Conservation (phyloP, 1,284 basidiomycete genomes). For the Blastosporella zonata region DNA sequence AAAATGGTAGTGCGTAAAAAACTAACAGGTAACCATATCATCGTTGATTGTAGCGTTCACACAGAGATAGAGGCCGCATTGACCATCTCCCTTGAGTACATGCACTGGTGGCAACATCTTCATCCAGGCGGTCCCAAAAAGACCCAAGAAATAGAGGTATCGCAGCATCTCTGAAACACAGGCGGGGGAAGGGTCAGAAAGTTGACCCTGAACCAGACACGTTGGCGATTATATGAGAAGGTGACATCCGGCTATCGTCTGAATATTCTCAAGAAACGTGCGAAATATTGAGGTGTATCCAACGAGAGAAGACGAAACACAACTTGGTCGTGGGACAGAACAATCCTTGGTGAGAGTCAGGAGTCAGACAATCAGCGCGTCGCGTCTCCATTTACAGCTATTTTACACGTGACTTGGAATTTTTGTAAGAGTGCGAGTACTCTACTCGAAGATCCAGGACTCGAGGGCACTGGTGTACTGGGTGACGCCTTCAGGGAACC, state of each 20-base stretch:
- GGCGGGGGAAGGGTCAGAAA: neutral
- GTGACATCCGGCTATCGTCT: neutral
- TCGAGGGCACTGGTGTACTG: conserved; percentile 73
- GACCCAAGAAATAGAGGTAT: conserved; percentile 13
- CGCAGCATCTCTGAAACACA: conserved; percentile 7
- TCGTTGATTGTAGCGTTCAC: conserved; percentile 39
- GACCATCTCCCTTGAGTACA: conserved; percentile 38
- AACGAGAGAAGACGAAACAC: conserved; percentile 24
- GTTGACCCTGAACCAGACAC: neutral
- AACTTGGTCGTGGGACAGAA: conserved; percentile 16
- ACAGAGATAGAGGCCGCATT: conserved; percentile 43
- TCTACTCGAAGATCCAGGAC: conserved; percentile 84
- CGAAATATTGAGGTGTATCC: conserved; percentile 17
- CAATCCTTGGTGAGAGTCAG: neutral
- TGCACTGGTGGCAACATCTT: conserved; percentile 18
- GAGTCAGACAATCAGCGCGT: conserved; percentile 8
- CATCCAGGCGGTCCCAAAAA: conserved; percentile 15
- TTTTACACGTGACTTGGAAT: conserved; percentile 26
- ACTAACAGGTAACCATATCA: conserved; percentile 43
- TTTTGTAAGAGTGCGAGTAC: conserved; percentile 15
- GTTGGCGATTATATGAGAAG: conserved; percentile 6
- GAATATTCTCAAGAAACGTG: conserved; percentile 18
- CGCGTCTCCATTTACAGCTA: conserved; percentile 16
- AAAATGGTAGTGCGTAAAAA: conserved; percentile 1
- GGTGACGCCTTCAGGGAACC: conserved; percentile 82